Conservation (phyloP, 495 filamentous ascomycete species). For the Talaromyces wortmannii region DNA sequence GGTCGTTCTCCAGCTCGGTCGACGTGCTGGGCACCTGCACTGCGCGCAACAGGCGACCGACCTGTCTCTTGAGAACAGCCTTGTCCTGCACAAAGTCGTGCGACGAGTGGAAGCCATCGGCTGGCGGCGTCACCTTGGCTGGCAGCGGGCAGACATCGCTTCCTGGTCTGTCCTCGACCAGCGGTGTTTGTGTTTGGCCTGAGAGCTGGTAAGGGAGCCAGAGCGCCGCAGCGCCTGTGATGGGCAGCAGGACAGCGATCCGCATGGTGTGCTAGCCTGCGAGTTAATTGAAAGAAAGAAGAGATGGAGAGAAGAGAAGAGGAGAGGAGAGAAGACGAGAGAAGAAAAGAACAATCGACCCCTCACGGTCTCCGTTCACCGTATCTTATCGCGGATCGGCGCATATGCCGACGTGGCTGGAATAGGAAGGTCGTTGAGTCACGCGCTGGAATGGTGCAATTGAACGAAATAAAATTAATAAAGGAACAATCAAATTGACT, state of each 20-base stretch:
- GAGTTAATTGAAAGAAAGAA: background rate
- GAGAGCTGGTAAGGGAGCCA: background rate
- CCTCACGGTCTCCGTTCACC: background rate
- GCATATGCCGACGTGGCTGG: background rate
- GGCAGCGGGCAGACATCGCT: constrained; percentile 3
- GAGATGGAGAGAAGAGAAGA: background rate
- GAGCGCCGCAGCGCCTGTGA: background rate
- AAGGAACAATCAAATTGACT: no score
- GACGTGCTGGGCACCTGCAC: constrained; percentile 4
- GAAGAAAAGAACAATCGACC: background rate
- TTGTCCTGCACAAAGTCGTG: background rate
- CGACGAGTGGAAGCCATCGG: constrained; percentile 3
- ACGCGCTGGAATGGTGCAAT: no score
- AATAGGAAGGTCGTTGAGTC: background rate
- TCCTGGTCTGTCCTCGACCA: background rate
- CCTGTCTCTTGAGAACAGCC: background rate
- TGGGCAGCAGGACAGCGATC: background rate
- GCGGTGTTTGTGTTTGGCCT: background rate
- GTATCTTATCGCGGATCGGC: background rate
- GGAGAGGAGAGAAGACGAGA: background rate
- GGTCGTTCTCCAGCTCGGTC: constrained; percentile 11
- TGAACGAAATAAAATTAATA: no score
- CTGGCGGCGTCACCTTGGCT: constrained; percentile 2
- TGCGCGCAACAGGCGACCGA: constrained; percentile 7
- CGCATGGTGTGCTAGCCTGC: background rate